These are phyloP conservation scores for Calonectria crousiana DNA, from an alignment of 2,329 filamentous ascomycete species.

Conservation along the genomic window DNA sequence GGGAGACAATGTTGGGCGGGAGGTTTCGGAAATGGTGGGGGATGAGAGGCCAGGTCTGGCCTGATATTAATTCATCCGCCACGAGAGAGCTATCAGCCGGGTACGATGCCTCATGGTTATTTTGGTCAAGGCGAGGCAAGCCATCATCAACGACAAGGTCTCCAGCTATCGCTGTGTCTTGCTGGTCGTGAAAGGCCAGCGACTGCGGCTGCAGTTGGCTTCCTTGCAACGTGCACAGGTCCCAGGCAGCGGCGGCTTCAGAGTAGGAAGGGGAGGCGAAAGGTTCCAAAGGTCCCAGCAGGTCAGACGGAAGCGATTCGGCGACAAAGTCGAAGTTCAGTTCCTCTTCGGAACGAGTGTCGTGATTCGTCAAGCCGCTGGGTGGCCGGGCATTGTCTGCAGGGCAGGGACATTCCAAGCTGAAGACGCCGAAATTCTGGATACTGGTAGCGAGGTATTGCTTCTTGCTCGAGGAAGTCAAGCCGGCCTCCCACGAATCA, in stretches of 20 bases:
- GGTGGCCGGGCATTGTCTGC: neutral
- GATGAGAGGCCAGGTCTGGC: neutral
- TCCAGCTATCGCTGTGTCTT: neutral
- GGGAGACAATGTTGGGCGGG: constrained; percentile 10
- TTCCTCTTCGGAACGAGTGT: neutral
- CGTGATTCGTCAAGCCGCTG: neutral
- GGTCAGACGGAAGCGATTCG: neutral
- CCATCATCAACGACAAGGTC: neutral
- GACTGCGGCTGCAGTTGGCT: constrained; percentile 3
- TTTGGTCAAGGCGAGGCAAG: neutral
- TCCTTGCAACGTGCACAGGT: constrained; percentile 23
- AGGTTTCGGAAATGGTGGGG: constrained; percentile 2
- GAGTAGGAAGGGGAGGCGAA: constrained; percentile 28
- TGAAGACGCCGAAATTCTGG: constrained; percentile 29
- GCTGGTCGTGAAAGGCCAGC: neutral
- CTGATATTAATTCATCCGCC: neutral
- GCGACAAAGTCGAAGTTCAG: neutral
- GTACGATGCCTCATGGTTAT: neutral
- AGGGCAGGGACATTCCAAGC: neutral
- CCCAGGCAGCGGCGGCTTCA: constrained; percentile 26
- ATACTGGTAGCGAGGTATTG: constrained; percentile 18
- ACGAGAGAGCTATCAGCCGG: neutral
- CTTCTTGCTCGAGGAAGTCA: neutral
- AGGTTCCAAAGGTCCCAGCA: constrained; percentile 1
- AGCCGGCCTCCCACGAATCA: constrained; percentile 18